These are phyloP conservation scores for Aureobasidium sp. DNA, from an alignment of 2,329 filamentous ascomycete species.

Conservation along the genomic window DNA sequence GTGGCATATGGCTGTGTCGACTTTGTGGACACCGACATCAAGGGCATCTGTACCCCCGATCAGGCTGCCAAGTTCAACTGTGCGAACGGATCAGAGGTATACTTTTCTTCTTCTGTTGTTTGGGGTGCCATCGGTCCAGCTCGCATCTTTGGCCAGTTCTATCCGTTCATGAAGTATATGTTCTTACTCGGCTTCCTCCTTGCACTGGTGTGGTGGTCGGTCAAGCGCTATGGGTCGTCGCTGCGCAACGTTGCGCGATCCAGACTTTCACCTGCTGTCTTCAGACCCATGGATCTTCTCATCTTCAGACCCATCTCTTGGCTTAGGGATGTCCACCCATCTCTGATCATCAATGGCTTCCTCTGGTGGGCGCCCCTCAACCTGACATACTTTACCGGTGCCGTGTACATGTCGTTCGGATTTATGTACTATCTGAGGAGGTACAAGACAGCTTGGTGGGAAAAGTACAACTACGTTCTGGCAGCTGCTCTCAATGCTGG, in stretches of 20 bases:
- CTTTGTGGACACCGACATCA: conserved; percentile 79
- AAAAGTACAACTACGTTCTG: conserved; percentile 61
- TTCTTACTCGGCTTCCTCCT: conserved; percentile 42
- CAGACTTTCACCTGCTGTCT: conserved; percentile 73
- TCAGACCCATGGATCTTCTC: conserved; percentile 79
- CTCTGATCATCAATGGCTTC: conserved; percentile 13
- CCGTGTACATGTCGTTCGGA: conserved; percentile 25
- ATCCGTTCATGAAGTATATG: conserved; percentile 40
- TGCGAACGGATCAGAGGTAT: conserved; percentile 81
- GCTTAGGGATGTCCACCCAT: conserved; percentile 9
- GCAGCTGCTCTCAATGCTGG: conserved; percentile 35
- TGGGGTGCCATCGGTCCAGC: conserved; percentile 53
- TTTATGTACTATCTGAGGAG: conserved; percentile 71
- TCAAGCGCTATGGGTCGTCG: conserved; percentile 59
- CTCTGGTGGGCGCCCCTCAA: conserved; percentile 12
- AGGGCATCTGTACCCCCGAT: conserved; percentile 65
- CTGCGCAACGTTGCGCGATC: conserved; percentile 61
- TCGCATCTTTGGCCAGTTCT: conserved; percentile 41
- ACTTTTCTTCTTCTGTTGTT: conserved; percentile 83
- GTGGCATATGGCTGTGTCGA: conserved; percentile 79
- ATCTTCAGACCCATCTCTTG: conserved; percentile 49
- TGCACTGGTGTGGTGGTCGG: conserved; percentile 26
- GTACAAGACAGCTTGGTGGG: conserved; percentile 68
- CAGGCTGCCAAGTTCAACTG: conserved; percentile 87
- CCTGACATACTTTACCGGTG: conserved; percentile 14